Evolutionary conservation across 139 green algal genomes (phyloP).

Genomic region (Coelastrella sp.): DNA sequence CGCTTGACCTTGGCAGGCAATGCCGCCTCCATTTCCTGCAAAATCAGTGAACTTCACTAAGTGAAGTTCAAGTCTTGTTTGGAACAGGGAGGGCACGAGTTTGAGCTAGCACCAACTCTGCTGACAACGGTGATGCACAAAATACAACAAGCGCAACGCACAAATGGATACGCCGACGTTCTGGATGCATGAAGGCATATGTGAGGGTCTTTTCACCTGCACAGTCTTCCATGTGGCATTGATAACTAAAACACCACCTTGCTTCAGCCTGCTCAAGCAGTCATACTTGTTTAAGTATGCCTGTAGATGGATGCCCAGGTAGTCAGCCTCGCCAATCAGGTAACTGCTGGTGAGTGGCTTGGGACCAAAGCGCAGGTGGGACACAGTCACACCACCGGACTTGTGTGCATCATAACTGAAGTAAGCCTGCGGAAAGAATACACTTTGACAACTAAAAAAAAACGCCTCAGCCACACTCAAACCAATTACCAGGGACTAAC

Average conservation of each 20-base stretch:
- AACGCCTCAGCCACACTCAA: too few relatives aligned
- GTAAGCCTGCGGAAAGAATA: slow-evolving; percentile 53
- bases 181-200: too few relatives aligned
- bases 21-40: slow-evolving; percentile 45
- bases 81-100: not conserved
- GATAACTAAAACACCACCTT: slow-evolving; percentile 62
- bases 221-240: slow-evolving; percentile 61
- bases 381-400: slow-evolving; percentile 66
- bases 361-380: slow-evolving; percentile 69
- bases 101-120: not conserved
- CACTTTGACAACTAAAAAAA: too few relatives aligned
- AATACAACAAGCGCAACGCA: not conserved
- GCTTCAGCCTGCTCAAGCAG: slow-evolving; percentile 53
- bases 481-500: too few relatives aligned
- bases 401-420: slow-evolving; percentile 73
- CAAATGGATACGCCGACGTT: not conserved
- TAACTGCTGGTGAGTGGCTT: slow-evolving; percentile 58
- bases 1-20: slow-evolving; percentile 48
- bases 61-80: not conserved
- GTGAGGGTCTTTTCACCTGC: too few relatives aligned
- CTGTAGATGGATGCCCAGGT: slow-evolving; percentile 59
- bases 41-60: not conserved
- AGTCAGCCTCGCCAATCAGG: slow-evolving; percentile 66
- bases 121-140: not conserved
- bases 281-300: slow-evolving; percentile 67